Evolutionary conservation across 805 yeast genomes (phyloP).

Genomic region (Monosporozyma siamensis): DNA sequence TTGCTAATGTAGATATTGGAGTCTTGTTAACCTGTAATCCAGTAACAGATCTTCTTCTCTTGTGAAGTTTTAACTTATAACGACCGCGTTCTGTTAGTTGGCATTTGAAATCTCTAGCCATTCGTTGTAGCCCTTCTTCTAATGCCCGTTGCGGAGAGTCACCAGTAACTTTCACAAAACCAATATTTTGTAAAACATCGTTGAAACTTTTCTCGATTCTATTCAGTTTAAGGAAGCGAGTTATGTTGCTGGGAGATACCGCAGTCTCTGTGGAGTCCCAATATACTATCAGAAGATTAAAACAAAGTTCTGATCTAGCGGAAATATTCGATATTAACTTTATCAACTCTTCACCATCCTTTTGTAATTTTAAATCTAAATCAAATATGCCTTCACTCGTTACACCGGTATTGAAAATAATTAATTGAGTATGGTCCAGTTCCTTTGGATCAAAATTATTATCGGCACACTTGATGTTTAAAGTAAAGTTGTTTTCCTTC

Average conservation of each 20-base stretch:
- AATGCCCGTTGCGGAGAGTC: slow-evolving; percentile 25
- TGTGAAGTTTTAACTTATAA: slow-evolving; percentile 16
- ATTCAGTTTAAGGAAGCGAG: slow-evolving; percentile 15
- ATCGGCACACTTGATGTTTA: slow-evolving; percentile 20
- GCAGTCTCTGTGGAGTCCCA: slow-evolving; percentile 34
- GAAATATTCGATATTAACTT: slow-evolving; percentile 31
- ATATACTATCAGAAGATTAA: slow-evolving; percentile 29
- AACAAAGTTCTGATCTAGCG: slow-evolving; percentile 28
- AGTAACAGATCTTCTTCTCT: slow-evolving; percentile 13
- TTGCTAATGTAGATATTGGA: slow-evolving; percentile 6
- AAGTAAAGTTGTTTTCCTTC: slow-evolving; percentile 2
- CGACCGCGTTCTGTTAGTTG: slow-evolving; percentile 30
- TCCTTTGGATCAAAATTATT: slow-evolving; percentile 17
- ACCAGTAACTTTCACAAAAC: slow-evolving; percentile 24
- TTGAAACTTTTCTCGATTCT: slow-evolving; percentile 28
- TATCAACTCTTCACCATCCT: slow-evolving; percentile 28
- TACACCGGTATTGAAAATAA: slow-evolving; percentile 34
- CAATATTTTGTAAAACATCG: slow-evolving; percentile 21
- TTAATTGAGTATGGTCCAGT: slow-evolving; percentile 26
- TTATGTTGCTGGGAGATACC: slow-evolving; percentile 10
- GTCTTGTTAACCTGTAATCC: slow-evolving; percentile 6
- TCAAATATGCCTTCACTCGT: slow-evolving; percentile 28
- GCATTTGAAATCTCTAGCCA: slow-evolving; percentile 19
- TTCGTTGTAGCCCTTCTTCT: slow-evolving; percentile 21
- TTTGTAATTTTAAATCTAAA: slow-evolving; percentile 27